These are phyloP conservation scores for Cephalotrichum gorgonifer DNA, from an alignment of 2,329 filamentous ascomycete genomes.

Conservation along the genomic window DNA sequence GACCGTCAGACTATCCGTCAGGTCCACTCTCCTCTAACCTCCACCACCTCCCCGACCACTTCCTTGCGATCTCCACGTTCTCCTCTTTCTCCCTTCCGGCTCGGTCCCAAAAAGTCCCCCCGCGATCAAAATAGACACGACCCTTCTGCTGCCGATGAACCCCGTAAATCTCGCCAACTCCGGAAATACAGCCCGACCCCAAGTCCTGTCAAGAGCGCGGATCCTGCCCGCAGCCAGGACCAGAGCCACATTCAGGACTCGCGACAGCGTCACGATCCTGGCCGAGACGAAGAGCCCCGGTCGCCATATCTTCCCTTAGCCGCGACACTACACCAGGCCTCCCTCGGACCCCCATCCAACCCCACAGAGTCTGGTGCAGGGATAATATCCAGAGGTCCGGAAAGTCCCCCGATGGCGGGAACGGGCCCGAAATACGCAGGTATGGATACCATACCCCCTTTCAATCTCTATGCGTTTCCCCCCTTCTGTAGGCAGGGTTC, in stretches of 20 bases:
- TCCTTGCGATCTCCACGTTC: constrained; percentile 27
- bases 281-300: constrained; percentile 10
- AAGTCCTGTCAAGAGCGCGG: neutral
- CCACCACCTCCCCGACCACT: constrained; percentile 24
- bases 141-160: constrained; percentile 9
- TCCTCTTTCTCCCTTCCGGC: constrained; percentile 32
- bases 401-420: constrained; percentile 15
- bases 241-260: neutral
- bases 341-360: constrained; percentile 17
- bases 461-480: neutral
- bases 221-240: neutral
- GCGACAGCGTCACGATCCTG: neutral
- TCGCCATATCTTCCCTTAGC: constrained; percentile 17
- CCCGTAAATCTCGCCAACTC: constrained; percentile 5
- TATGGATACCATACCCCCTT: constrained; percentile 7
- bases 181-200: constrained; percentile 6
- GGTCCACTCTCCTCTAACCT: constrained; percentile 2
- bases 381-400: constrained; percentile 24
- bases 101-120: constrained; percentile 23
- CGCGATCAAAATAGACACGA: constrained; percentile 8
- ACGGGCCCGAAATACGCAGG: constrained; percentile 10
- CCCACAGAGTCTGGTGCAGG: constrained; percentile 15
- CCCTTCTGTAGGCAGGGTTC: neutral
- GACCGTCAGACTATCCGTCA: constrained; percentile 3
- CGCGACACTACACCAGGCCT: constrained; percentile 13